Evolutionary conservation across 768 basidiomycete species (phyloP).

Genomic region (Macrocybe gigantea): DNA sequence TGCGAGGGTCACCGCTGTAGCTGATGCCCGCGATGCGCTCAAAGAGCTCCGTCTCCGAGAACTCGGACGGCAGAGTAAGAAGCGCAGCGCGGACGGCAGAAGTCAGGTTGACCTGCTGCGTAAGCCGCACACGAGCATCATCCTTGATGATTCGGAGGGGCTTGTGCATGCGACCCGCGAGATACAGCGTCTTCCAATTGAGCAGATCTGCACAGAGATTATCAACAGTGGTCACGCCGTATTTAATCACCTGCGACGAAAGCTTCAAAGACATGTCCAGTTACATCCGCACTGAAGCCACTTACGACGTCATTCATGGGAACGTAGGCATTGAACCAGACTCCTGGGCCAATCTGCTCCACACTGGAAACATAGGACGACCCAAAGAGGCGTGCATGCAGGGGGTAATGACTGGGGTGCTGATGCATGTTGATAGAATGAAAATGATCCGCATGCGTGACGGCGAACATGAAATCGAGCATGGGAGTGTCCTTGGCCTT

Average conservation of each 20-base stretch:
- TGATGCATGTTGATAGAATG: constrained; percentile 95
- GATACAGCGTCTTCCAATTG: constrained; percentile 90
- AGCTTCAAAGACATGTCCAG: not conserved
- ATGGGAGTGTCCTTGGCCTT: constrained; percentile 50
- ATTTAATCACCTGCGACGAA: constrained; percentile 76
- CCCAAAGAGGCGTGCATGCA: constrained; percentile 82
- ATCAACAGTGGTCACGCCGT: constrained; percentile 91
- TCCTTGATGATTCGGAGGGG: constrained; percentile 91
- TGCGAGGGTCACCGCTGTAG: constrained; percentile 88
- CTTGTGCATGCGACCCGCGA: constrained; percentile 96
- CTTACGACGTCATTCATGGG: constrained; percentile 80
- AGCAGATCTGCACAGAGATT: constrained; percentile 85
- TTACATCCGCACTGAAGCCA: constrained; percentile 13
- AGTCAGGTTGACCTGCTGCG: constrained; percentile 90
- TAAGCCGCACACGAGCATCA: constrained; percentile 86
- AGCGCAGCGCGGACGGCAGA: constrained; percentile 90
- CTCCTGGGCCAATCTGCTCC: constrained; percentile 73
- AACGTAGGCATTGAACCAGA: constrained; percentile 96
- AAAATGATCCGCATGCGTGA: constrained; percentile 89
- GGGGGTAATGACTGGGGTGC: constrained; percentile 85
- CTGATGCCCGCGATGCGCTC: constrained; percentile 80
- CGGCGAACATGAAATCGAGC: constrained; percentile 96
- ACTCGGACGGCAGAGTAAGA: constrained; percentile 76
- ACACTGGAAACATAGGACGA: constrained; percentile 75
- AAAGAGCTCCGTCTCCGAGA: constrained; percentile 80